These are phyloP conservation scores for Cercospora sesami DNA, from an alignment of 2,329 filamentous ascomycete genomes.

Conservation along the genomic window DNA sequence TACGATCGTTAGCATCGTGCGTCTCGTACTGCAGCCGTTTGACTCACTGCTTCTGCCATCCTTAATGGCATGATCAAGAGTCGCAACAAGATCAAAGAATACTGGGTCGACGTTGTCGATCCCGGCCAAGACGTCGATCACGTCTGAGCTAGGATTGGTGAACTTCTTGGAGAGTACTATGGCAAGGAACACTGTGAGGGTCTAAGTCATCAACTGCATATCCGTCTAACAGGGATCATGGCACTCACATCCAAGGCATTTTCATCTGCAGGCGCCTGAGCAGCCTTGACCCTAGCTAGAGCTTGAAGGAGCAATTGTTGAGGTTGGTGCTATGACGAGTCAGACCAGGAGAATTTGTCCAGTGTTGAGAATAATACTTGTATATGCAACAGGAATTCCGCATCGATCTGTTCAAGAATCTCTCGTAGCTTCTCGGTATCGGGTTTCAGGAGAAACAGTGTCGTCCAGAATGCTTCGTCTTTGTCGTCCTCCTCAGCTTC, in stretches of 20 bases:
- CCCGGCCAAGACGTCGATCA: conserved; percentile 85
- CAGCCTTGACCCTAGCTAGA: conserved; percentile 66
- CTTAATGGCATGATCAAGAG: conserved; percentile 78
- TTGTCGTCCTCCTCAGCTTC: conserved; percentile 68
- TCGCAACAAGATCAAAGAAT: conserved; percentile 83
- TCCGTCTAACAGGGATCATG: conserved; percentile 5
- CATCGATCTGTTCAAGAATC: conserved; percentile 68
- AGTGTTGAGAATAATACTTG: conserved; percentile 54
- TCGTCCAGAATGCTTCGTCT: conserved; percentile 90
- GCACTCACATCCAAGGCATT: conserved; percentile 79
- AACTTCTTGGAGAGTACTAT: conserved; percentile 84
- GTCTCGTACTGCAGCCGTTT: background rate
- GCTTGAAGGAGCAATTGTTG: conserved; percentile 76
- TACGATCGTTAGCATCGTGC: conserved; percentile 40
- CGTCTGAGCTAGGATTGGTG: conserved; percentile 90
- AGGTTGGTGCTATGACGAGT: conserved; percentile 57
- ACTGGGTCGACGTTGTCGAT: conserved; percentile 83
- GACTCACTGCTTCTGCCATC: conserved; percentile 68
- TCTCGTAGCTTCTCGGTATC: conserved; percentile 68
- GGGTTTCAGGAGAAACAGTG: conserved; percentile 88
- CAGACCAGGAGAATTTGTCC: background rate
- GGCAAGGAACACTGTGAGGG: conserved; percentile 82
- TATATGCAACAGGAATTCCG: conserved; percentile 72
- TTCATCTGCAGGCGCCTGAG: conserved; percentile 62
- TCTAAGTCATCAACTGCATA: conserved; percentile 61